These are phyloP conservation scores for Infundibulicybe gibba DNA, from an alignment of 768 basidiomycete species.

Conservation along the genomic window DNA sequence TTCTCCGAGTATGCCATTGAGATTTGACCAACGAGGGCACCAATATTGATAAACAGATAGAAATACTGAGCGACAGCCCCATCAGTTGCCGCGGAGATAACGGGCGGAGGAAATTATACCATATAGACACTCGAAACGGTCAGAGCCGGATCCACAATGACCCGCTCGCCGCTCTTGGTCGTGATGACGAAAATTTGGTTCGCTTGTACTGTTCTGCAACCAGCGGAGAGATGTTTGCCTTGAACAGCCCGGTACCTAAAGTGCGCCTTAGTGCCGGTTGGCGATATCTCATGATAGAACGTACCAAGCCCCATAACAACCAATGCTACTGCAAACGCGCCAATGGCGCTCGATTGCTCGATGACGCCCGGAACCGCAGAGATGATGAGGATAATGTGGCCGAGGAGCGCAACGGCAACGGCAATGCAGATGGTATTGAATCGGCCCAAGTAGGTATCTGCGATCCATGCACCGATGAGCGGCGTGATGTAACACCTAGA, in stretches of 20 bases:
- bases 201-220: slow-evolving; percentile 73
- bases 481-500: slow-evolving; percentile 63
- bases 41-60: slow-evolving; percentile 73
- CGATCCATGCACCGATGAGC: slow-evolving; percentile 67
- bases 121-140: slow-evolving; percentile 74
- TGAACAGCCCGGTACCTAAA: slow-evolving; percentile 65
- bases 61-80: slow-evolving; percentile 38
- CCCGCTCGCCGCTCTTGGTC: slow-evolving; percentile 56
- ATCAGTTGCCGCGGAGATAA: slow-evolving; percentile 3
- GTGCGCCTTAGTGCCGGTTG: slow-evolving; percentile 7
- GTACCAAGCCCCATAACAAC: slow-evolving; percentile 52
- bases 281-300: slow-evolving; percentile 4
- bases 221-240: slow-evolving; percentile 73
- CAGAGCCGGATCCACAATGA: slow-evolving; percentile 69
- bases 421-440: slow-evolving; percentile 71
- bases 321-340: slow-evolving; percentile 54
- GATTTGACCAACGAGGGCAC: slow-evolving; percentile 66
- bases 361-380: slow-evolving; percentile 66
- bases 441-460: slow-evolving; percentile 69
- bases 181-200: slow-evolving; percentile 49
- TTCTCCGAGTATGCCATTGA: slow-evolving; percentile 69
- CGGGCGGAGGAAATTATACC: slow-evolving; percentile 37
- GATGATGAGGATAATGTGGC: slow-evolving; percentile 63
- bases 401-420: slow-evolving; percentile 54
- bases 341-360: slow-evolving; percentile 43